Conservation (phyloP, 2,329 filamentous ascomycete genomes). For the Sclerotinia glacialis region DNA sequence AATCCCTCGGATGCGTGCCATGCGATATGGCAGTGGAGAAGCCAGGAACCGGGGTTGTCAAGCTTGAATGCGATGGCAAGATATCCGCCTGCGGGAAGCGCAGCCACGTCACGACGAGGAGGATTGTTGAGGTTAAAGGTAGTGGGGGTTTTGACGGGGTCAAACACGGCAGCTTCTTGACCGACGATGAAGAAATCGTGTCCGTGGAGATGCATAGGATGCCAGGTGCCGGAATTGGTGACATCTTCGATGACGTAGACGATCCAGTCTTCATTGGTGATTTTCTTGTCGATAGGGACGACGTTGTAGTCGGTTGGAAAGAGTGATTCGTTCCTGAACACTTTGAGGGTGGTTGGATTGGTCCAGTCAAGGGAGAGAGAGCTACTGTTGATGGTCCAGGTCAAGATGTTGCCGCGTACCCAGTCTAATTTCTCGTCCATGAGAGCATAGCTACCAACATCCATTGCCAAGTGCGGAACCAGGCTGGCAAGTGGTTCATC, state of each 20-base stretch:
- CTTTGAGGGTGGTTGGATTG: conserved; percentile 45
- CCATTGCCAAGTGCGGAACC: conserved; percentile 34
- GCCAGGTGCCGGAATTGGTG: conserved; percentile 30
- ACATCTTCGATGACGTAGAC: conserved; percentile 36
- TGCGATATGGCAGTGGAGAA: conserved; percentile 42
- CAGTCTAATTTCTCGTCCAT: conserved; percentile 27
- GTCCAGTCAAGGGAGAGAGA: conserved; percentile 48
- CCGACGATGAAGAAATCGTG: conserved; percentile 50
- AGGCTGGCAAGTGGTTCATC: conserved; percentile 37
- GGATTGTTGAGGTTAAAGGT: conserved; percentile 44
- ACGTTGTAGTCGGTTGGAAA: conserved; percentile 38
- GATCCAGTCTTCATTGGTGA: conserved; percentile 26
- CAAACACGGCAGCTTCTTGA: conserved; percentile 45
- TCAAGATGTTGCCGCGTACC: conserved; percentile 40
- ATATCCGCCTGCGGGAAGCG: conserved; percentile 42
- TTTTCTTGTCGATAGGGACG: conserved; percentile 20
- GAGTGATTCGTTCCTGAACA: conserved; percentile 36
- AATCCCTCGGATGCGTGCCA: conserved; percentile 57
- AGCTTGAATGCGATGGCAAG: conserved; percentile 38
- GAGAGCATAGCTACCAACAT: conserved; percentile 27
- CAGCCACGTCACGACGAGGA: conserved; percentile 51
- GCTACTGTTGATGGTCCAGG: conserved; percentile 50
- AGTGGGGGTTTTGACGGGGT: conserved; percentile 33
- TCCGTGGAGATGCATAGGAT: conserved; percentile 49
- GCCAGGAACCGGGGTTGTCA: conserved; percentile 39